Evolutionary conservation across 1,284 basidiomycete genomes (phyloP), one percentile per base, ranked within the genome.

Genomic region (Naganishia albida): DNA sequence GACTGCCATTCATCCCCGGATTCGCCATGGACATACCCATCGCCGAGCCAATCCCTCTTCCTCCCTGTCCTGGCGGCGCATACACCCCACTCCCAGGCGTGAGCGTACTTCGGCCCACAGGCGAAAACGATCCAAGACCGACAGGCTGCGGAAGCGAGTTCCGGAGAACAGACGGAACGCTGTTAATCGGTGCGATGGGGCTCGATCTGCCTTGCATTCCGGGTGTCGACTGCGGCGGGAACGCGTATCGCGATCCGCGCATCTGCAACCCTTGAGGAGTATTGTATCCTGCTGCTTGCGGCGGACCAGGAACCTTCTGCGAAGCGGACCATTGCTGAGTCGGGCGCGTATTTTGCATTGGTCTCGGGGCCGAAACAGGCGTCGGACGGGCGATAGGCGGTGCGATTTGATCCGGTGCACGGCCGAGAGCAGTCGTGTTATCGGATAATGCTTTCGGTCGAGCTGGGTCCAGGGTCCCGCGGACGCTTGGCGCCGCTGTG

Each of bases 371-470:
- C 15, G 30, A n/a, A 46, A 25, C 46, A 28, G 57, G 57, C 18
- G 39, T 7, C 16, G 46, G 48, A 39, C 38, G 20, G 34, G 34
- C 38, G 20, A 60, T 42, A 15, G 57, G 46, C 34, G 57, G 57
- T 7, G 57, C 57, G n/a, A 60, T 34, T 20, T 60, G 57, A 12
- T 49, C 57, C 15, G 57, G 46, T 18, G 53, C 30, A 15, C 57
- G 56, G 43, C 50, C 59, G 15, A 52, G n/a, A 1, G 43, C 43
- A 16, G 63, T 65, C 10, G 55, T 53, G 30, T 67, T 67, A 26
- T 67, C 67, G 10, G 46, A 49, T 25, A 67, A 46, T 16, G 67
- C 67, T 56, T 60, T 60, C 2, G 67, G 67, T 12, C 67, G 56
- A 13, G 62, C 50, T 0, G 67, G 67, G 38, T 67, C 67, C 3